Evolutionary conservation across 139 green algal species (phyloP), one percentile per base, ranked within the genome.

Genomic region (Diplosphaera chodatii): DNA sequence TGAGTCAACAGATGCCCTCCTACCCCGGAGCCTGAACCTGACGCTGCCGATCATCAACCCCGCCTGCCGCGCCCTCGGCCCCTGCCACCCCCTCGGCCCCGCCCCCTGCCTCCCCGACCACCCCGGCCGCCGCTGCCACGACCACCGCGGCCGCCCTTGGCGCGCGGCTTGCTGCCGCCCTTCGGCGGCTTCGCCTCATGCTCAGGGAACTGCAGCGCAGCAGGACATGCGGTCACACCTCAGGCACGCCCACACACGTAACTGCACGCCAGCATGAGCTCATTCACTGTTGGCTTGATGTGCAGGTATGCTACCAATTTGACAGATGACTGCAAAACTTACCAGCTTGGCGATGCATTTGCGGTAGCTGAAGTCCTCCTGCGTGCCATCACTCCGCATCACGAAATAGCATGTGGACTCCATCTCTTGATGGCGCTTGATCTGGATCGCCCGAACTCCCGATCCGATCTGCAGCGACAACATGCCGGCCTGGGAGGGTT

Each of bases 361-460:
- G 55, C 48, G 63, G 79, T 90, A 92, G 5, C 77, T 88, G 41
- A 94, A 90, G 79, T 94, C 89, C 75, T 94, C 89, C 0, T 68
- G 29, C 13, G 8, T 83, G 74, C 86, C 85, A 73, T 93, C 84
- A 10, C 76, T 76, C 48, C 82, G 86, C 10, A 89, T 37, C 0
- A 84, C 74, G 69, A 82, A 80, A 65, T 91, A 91, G 59, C 86
- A 90, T 18, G 25, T 28, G 64, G 82, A 74, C 5, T 78, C 74
- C 25, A 56, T 59, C 25, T 68, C 41, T 31, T 74, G 40, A 23
- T 56, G 65, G 25, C 78, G 73, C 1, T 78, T 81, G 3, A 91
- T 73, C 66, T 90, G 82, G 55, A 92, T 80, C 13, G 81, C 72
- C 6, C 34, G 28, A 41, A 90, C 69, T 18, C 82, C 82, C 10